Evolutionary conservation across 202 grass and related monocot genomes (phyloP), one percentile per base, ranked within the genome.

Genomic region (Cymbopogon flexuosus): DNA sequence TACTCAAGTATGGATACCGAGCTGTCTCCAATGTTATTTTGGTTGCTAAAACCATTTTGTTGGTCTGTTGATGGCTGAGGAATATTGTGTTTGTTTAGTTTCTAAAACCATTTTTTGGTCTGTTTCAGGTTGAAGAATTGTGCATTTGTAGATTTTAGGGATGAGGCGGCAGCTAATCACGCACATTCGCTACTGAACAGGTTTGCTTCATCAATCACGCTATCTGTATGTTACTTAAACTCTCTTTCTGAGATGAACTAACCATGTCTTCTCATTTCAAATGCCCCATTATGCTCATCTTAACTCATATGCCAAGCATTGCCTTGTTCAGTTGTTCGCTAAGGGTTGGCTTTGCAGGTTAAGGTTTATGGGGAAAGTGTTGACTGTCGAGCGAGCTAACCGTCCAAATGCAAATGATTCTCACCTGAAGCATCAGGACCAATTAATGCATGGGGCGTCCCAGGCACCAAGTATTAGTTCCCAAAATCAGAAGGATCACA

Each of bases 121-220:
- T 62, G 34, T 51, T 80, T 57, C 58, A 97, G 94, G 84, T 78
- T 97, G 81, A 94, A 84, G 70, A 92, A 97, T 70, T 94, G 91
- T 69, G 89, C 94, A 36, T 97, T 97, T 86, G 91, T 94, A 30
- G 94, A 92, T 86, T 97, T 94, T 70, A 93, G 86, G 81, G 90
- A 97, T 3, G 94, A 97, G 42, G 69, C 46, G 0, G 57, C 84
- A 36, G 90, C 91, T 65, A 83, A 73, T 84, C 90, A 91, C 23
- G 92, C 88, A 36, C 84, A 92, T 41, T 86, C 84, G 19, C 75
- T 89, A 14, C 33, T 94, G 72, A 97, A 94, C 88, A 97, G 91
- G 94, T 94, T 35, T 19, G 68, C 81, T 65, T 83, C 18, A 6
- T 85, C 59, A 34, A 81, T 35, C 16, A 57, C 35, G 36, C 1